These are phyloP conservation scores for Blastocystis sp. DNA, from an alignment of 352 stramenopile genomes.

Conservation along the genomic window DNA sequence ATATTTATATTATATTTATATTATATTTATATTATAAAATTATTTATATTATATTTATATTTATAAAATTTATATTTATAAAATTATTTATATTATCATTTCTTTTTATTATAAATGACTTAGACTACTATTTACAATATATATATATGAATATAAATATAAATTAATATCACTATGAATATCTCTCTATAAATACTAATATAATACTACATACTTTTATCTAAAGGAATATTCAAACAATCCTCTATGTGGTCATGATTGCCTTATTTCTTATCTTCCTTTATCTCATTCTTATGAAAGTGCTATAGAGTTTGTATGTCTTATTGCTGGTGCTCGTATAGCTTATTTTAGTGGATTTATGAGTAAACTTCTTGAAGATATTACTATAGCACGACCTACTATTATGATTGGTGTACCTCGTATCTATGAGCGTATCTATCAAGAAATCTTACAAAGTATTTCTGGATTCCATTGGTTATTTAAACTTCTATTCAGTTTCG, in stretches of 20 bases:
- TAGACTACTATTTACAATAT: too few species aligned
- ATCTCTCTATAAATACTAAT: too few species aligned
- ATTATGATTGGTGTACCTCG: constrained; percentile 40
- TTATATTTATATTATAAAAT: not conserved
- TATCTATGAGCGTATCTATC: constrained; percentile 43
- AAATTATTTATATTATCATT: too few species aligned
- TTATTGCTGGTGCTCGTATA: constrained; percentile 36
- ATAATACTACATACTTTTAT: too few species aligned
- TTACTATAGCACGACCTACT: constrained; percentile 14
- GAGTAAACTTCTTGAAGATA: constrained; percentile 34
- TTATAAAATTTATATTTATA: too few species aligned
- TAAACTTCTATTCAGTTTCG: not conserved
- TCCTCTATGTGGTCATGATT: constrained; percentile 15
- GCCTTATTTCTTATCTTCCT: constrained; percentile 39
- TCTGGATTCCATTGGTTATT: not conserved
- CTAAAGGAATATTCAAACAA: too few species aligned
- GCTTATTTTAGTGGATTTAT: constrained; percentile 35
- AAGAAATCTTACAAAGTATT: constrained; percentile 5
- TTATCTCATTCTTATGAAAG: constrained; percentile 38
- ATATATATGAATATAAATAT: too few species aligned
- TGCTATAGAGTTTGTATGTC: constrained; percentile 42
- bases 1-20: too few species aligned
- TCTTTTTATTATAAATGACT: too few species aligned
- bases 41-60: too few species aligned
- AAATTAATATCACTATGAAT: too few species aligned